Evolutionary conservation across 2,329 filamentous ascomycete genomes (phyloP).

Genomic region (Bipolaris cookei): DNA sequence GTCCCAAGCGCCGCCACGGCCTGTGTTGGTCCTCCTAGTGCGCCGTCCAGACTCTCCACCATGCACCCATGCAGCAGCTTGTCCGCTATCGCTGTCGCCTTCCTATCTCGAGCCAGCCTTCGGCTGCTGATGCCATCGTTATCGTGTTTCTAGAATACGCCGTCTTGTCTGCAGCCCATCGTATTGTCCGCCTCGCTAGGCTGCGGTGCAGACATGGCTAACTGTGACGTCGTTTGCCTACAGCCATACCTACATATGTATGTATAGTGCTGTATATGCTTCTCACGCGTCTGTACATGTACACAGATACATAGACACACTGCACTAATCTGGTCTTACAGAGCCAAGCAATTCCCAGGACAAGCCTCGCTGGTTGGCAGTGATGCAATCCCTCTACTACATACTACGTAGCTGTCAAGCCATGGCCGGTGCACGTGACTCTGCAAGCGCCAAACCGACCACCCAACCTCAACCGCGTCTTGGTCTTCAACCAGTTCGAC

Average conservation of each 20-base stretch:
- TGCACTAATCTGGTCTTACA: not conserved
- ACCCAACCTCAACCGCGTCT: slow-evolving; percentile 10
- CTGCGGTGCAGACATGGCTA: not conserved
- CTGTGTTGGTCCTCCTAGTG: slow-evolving; percentile 18
- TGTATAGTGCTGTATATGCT: no score
- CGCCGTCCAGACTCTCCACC: slow-evolving; percentile 25
- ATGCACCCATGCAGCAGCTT: slow-evolving; percentile 11
- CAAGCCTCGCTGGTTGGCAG: not conserved
- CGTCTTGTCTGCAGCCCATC: not conserved
- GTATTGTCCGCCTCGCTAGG: not conserved
- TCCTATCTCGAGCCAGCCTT: slow-evolving; percentile 16
- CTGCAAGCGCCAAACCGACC: slow-evolving; percentile 10
- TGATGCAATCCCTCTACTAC: no score
- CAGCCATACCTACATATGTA: no score
- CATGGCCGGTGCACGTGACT: slow-evolving; percentile 14
- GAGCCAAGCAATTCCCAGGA: not conserved
- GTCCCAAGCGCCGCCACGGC: slow-evolving; percentile 7
- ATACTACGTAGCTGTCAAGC: not conserved
- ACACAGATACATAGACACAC: not conserved
- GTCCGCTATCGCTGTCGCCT: slow-evolving; percentile 16
- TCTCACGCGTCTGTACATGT: no score
- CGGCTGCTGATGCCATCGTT: slow-evolving; percentile 10
- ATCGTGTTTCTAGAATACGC: no score
- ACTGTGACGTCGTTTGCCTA: not conserved
- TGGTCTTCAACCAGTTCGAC: slow-evolving; percentile 6